These are phyloP conservation scores for Ziziphus jujuba DNA, from an alignment of 306 rosid genomes.

Conservation along the genomic window DNA sequence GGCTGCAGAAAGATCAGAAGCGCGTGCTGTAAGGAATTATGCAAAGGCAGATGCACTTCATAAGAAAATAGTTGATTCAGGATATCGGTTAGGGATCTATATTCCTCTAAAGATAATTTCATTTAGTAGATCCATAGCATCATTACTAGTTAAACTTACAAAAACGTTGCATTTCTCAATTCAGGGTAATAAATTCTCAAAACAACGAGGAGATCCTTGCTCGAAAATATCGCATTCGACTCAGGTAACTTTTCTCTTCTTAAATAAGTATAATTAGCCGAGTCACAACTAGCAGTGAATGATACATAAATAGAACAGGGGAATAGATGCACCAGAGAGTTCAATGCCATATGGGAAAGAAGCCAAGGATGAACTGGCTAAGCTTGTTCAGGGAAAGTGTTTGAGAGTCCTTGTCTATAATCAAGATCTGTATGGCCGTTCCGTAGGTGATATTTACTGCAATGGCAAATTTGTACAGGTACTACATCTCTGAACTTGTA, in stretches of 20 bases:
- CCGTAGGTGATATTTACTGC: conserved; percentile 72
- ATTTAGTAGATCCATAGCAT: neutral
- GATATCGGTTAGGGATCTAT: conserved; percentile 61
- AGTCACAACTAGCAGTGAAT: neutral
- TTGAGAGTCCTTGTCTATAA: conserved; percentile 72
- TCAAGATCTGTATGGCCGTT: conserved; percentile 83
- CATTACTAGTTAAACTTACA: neutral
- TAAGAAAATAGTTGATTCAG: conserved; percentile 60
- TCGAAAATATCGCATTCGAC: conserved; percentile 72
- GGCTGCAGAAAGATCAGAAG: conserved; percentile 51
- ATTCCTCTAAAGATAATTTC: neutral
- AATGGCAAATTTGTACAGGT: conserved; percentile 80
- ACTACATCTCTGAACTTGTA: conserved; percentile 5
- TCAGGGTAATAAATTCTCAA: conserved; percentile 54
- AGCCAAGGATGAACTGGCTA: conserved; percentile 62
- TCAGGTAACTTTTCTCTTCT: conserved; percentile 55
- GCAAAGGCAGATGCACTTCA: conserved; percentile 68
- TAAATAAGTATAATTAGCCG: neutral
- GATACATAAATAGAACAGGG: conserved; percentile 47
- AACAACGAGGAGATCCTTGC: conserved; percentile 69
- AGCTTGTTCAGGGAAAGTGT: conserved; percentile 66
- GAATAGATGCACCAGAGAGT: conserved; percentile 90
- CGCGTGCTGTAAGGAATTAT: conserved; percentile 48
- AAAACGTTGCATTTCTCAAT: neutral
- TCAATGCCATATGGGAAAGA: conserved; percentile 82